Evolutionary conservation across 1,284 basidiomycete species (phyloP).

Genomic region (Psilocybe mexicana): DNA sequence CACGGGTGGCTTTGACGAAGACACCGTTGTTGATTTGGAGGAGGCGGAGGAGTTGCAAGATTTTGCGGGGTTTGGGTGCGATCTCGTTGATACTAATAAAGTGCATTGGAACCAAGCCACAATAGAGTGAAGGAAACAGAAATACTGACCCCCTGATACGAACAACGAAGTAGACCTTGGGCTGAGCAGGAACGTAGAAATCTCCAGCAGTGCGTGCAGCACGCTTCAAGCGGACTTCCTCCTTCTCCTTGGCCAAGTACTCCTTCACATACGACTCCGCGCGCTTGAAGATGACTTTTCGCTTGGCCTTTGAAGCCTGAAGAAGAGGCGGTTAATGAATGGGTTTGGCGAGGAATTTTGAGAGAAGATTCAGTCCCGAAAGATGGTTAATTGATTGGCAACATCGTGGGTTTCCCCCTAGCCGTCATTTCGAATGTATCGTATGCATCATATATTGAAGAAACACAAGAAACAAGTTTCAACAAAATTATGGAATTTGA

Average conservation of each 20-base stretch:
- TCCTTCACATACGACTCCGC: conserved; percentile 99
- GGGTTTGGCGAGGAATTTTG: conserved; percentile 10
- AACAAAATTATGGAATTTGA: conserved; percentile 4
- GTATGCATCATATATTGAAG: conserved; percentile 76
- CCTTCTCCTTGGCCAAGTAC: conserved; percentile 90
- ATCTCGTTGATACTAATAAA: conserved; percentile 94
- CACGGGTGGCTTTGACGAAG: conserved; percentile 96
- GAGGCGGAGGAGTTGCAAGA: conserved; percentile 96
- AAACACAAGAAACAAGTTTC: conserved; percentile 25
- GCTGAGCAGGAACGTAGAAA: conserved; percentile 96
- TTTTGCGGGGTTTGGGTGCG: conserved; percentile 98
- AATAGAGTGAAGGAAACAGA: conserved; percentile 22
- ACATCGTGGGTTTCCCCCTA: conserved; percentile 64
- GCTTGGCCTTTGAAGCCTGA: conserved; percentile 87
- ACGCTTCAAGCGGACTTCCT: conserved; percentile 95
- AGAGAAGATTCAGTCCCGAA: conserved; percentile 81
- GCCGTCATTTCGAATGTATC: conserved; percentile 65
- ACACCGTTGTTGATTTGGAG: conserved; percentile 99
- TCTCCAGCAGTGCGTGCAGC: conserved; percentile 91
- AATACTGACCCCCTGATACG: conserved; percentile 85
- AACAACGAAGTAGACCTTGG: conserved; percentile 98
- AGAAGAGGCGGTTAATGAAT: conserved; percentile 17
- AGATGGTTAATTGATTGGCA: conserved; percentile 93
- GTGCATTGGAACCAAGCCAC: conserved; percentile 1
- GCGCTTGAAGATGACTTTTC: conserved; percentile 99